Evolutionary conservation across 495 filamentous ascomycete genomes (phyloP).

Genomic region (Annulohypoxylon nitens): DNA sequence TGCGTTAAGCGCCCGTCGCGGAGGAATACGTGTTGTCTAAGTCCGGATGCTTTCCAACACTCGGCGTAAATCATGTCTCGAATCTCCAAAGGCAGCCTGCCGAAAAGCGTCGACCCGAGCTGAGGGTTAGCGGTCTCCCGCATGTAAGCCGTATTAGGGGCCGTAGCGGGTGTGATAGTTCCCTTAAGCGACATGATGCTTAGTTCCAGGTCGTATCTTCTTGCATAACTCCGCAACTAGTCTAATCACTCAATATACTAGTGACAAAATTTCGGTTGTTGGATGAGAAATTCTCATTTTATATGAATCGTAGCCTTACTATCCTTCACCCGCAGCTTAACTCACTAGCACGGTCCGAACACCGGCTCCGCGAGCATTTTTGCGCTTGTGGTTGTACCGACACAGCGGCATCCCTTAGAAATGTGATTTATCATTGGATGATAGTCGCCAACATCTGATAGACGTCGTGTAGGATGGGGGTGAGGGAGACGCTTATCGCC

Average conservation of each 20-base stretch:
- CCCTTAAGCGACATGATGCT: neutral
- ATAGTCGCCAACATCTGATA: constrained; percentile 23
- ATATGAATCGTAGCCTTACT: constrained; percentile 22
- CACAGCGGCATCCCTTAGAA: neutral
- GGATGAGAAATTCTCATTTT: constrained; percentile 7
- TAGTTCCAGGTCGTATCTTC: neutral
- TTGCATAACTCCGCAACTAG: constrained; percentile 6
- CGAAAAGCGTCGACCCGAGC: constrained; percentile 12
- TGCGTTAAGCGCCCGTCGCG: constrained; percentile 1
- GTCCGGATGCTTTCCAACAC: constrained; percentile 17
- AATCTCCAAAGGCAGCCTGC: constrained; percentile 20
- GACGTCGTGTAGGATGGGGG: neutral
- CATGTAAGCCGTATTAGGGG: neutral
- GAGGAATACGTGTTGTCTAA: constrained; percentile 25
- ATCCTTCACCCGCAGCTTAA: constrained; percentile 7
- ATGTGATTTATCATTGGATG: constrained; percentile 1
- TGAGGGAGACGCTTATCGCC: constrained; percentile 1
- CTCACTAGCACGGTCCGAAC: neutral
- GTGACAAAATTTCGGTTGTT: neutral
- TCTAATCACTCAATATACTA: neutral
- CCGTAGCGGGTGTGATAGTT: neutral
- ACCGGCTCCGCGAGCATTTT: neutral
- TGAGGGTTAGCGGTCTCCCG: constrained; percentile 20
- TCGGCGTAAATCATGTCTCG: constrained; percentile 20
- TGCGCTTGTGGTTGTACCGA: constrained; percentile 17